Conservation (phyloP, 441 rosid genomes). For the Populus hybrid region DNA sequence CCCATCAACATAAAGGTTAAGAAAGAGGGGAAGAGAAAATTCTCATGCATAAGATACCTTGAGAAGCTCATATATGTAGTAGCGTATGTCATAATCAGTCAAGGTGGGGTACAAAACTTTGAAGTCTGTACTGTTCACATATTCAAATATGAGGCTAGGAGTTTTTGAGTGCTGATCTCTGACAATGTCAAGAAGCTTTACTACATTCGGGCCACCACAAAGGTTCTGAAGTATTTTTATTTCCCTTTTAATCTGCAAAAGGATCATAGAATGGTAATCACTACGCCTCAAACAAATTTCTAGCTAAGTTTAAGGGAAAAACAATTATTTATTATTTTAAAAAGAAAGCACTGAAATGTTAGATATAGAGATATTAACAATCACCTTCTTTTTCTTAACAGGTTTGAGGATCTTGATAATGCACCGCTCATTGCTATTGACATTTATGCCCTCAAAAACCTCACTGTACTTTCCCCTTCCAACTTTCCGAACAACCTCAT, state of each 20-base stretch:
- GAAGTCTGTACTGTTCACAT: slow-evolving; percentile 90
- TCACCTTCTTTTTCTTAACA: slow-evolving; percentile 94
- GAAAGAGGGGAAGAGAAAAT: not conserved
- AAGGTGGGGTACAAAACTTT: slow-evolving; percentile 88
- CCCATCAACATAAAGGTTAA: too few species aligned
- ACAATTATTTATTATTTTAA: too few species aligned
- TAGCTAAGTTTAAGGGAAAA: not conserved
- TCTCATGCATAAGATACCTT: slow-evolving; percentile 48
- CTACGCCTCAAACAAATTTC: not conserved
- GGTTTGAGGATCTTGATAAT: slow-evolving; percentile 95
- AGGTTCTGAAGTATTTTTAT: slow-evolving; percentile 94
- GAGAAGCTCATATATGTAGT: slow-evolving; percentile 91
- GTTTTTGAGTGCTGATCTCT: slow-evolving; percentile 96
- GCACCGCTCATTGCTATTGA: slow-evolving; percentile 76
- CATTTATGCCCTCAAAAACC: slow-evolving; percentile 87
- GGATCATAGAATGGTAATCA: not conserved
- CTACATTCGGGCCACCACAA: slow-evolving; percentile 84
- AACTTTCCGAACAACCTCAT: slow-evolving; percentile 90
- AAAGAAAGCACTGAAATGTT: not conserved
- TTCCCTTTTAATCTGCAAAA: slow-evolving; percentile 84
- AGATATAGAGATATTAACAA: not conserved
- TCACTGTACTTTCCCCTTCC: slow-evolving; percentile 97
- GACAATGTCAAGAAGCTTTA: slow-evolving; percentile 85
- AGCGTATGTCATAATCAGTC: slow-evolving; percentile 94
- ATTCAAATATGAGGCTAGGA: slow-evolving; percentile 93